Evolutionary conservation across 805 yeast genomes (phyloP).

Genomic region (Blastobotrys americana): DNA sequence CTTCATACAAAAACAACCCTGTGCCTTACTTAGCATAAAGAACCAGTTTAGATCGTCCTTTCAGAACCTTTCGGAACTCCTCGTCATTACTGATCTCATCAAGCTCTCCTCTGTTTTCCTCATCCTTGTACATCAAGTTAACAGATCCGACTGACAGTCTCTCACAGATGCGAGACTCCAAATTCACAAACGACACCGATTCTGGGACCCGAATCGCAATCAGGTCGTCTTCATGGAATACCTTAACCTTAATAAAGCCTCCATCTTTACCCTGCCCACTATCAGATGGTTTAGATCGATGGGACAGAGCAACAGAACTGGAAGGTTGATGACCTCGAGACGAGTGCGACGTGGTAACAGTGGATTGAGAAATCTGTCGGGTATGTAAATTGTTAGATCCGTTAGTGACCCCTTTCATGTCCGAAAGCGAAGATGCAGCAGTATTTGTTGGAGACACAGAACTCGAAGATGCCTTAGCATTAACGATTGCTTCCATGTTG

Average conservation of each 20-base stretch:
- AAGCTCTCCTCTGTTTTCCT: conserved; percentile 22
- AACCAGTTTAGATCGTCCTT: conserved; percentile 28
- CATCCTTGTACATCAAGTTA: conserved; percentile 25
- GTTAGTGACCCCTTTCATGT: neutral
- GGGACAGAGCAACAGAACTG: neutral
- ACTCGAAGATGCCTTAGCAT: no score
- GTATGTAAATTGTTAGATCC: neutral
- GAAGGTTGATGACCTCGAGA: neutral
- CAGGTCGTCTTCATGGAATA: conserved; percentile 32
- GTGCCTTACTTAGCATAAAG: conserved; percentile 22
- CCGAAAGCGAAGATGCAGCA: conserved; percentile 2
- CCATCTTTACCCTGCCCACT: neutral
- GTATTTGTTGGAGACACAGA: neutral
- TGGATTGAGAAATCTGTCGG: conserved; percentile 1
- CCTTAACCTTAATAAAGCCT: conserved; percentile 32
- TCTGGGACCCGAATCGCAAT: conserved; percentile 35
- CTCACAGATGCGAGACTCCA: conserved; percentile 27
- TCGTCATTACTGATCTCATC: conserved; percentile 24
- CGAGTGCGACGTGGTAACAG: conserved; percentile 1
- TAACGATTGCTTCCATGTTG: no score
- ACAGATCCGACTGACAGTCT: conserved; percentile 27
- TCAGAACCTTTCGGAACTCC: conserved; percentile 25
- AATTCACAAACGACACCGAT: conserved; percentile 25
- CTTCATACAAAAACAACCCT: neutral
- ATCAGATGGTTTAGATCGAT: neutral